Base-by-base conservation (phyloP, 176 grass and related monocot genomes). In the Themeda triandra region DNA sequence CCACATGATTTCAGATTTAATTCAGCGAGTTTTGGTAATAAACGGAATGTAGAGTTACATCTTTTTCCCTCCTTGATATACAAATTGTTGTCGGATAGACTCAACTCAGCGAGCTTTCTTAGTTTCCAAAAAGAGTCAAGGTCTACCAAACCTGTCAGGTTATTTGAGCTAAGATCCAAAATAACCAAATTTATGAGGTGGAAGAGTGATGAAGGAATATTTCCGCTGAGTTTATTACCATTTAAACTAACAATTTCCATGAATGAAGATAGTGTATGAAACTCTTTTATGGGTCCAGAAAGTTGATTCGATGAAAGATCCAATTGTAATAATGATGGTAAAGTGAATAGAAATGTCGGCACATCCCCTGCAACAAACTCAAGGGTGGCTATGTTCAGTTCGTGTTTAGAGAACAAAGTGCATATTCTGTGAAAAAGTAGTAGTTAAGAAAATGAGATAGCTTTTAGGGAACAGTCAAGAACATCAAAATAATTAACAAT, bases 301-400 rank as follows among this genome's bases (percentile, higher is more conserved):
- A 77, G 53, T 66, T 64, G 37, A 30, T 85, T 77, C 17, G 13
- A 66, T 48, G 71, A 60, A 77, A 85, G 56, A 10, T 66, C 32
- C 73, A 85, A 28, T 32, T 10, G 13, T 64, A 41, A 17, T 71
- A 84, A 30, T 73, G 17, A 30, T 31, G 39, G 63, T 64, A 32
- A 75, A 78, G 25, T 63, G 64, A 64, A 77, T 63, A 58, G 58
- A 48, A 33, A 88, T 72, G 4, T 25, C 45, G 37, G 59, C 44
- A 88, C 24, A 19, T 40, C 30, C 51, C 64, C 76, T 79, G 76
- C 72, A 75, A 64, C 23, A 64, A 58, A n/a, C n/a, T n/a, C n/a
- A n/a, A 5, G 27, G 25, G 6, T 25, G 1, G 12, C 13, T 64
- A 64, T 29, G 24, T 14, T 64, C 29, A 64, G 25, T 64, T 58